Evolutionary conservation across 768 basidiomycete species (phyloP).

Genomic region (Hericium rajendrae): DNA sequence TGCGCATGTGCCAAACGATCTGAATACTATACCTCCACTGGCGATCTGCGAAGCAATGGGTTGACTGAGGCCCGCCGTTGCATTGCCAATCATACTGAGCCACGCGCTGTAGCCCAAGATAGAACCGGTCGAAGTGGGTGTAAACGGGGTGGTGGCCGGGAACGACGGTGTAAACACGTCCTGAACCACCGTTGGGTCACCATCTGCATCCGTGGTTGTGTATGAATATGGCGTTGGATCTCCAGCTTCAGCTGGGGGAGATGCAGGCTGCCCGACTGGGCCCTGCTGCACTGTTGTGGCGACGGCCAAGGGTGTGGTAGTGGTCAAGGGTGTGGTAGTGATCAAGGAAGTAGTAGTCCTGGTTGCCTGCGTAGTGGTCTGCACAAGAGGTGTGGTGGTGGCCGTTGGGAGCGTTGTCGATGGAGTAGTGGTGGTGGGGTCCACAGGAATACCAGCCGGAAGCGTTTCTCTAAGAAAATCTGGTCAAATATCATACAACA

Average conservation of each 20-base stretch:
- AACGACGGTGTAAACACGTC: slow-evolving; percentile 27
- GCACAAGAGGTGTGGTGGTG: slow-evolving; percentile 12
- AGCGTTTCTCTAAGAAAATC: slow-evolving; percentile 12
- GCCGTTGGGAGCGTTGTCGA: slow-evolving; percentile 13
- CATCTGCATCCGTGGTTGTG: slow-evolving; percentile 26
- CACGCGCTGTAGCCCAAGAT: slow-evolving; percentile 24
- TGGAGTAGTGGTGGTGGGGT: slow-evolving; percentile 11
- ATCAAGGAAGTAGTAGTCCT: no score
- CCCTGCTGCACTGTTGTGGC: slow-evolving; percentile 25
- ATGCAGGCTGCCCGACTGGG: slow-evolving; percentile 47
- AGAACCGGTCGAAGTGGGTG: slow-evolving; percentile 19
- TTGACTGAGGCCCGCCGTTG: slow-evolving; percentile 15
- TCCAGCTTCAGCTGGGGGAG: slow-evolving; percentile 16
- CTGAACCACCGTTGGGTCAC: slow-evolving; percentile 15
- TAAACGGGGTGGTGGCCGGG: slow-evolving; percentile 15
- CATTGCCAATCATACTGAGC: slow-evolving; percentile 18
- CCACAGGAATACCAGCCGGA: slow-evolving; percentile 6
- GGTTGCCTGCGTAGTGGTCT: no score
- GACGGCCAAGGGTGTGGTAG: slow-evolving; percentile 7
- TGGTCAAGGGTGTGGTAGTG: no score
- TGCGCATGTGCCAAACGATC: background rate
- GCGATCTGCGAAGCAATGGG: slow-evolving; percentile 1
- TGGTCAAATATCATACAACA: background rate
- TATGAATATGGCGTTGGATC: slow-evolving; percentile 21
- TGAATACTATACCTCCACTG: background rate